Percentiles rank a stretch among this genome's conserved stretches.
phyloP scores from a whole-genome alignment of 768 basidiomycete species.

The Leccinum longicurvipes region DNA sequence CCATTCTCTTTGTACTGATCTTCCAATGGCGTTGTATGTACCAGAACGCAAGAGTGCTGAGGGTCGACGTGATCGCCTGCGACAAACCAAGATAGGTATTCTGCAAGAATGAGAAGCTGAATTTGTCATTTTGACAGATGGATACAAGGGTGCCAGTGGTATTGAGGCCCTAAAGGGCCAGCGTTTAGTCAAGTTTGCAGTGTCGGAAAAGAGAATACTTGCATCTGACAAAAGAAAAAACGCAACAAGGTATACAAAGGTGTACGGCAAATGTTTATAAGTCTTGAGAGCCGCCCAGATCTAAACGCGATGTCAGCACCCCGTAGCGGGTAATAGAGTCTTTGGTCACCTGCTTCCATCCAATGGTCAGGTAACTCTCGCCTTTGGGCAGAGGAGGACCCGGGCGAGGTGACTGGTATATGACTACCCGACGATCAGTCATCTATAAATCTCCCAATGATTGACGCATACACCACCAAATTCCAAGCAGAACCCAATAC shows the following conservation, averaged over 20 bases:
- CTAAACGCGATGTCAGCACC: conserved; percentile 33
- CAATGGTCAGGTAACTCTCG: conserved; percentile 74
- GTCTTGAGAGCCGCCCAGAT: conserved; percentile 76
- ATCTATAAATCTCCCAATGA: not conserved
- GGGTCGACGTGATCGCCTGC: conserved; percentile 72
- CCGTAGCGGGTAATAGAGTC: not conserved
- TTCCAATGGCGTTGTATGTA: conserved; percentile 79
- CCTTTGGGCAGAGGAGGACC: conserved; percentile 77
- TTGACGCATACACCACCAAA: conserved; percentile 78
- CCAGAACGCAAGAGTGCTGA: conserved; percentile 76
- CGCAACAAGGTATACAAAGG: conserved; percentile 73
- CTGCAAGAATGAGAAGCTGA: conserved; percentile 76
- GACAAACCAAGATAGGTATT: conserved; percentile 76
- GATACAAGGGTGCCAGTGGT: conserved; percentile 72
- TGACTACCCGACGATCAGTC: conserved; percentile 42
- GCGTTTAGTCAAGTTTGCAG: not conserved
- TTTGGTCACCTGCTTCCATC: conserved; percentile 71
- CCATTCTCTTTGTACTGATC: conserved; percentile 80
- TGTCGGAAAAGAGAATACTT: conserved; percentile 19
- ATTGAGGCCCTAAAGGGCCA: conserved; percentile 58
- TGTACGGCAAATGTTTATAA: conserved; percentile 75
- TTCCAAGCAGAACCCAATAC: conserved; percentile 76
- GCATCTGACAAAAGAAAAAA: conserved; percentile 82
- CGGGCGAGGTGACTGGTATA: conserved; percentile 81
- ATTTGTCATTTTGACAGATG: conserved; percentile 80